These are phyloP conservation scores for Sporormia fimetaria DNA, from an alignment of 495 filamentous ascomycete species.

Conservation along the genomic window DNA sequence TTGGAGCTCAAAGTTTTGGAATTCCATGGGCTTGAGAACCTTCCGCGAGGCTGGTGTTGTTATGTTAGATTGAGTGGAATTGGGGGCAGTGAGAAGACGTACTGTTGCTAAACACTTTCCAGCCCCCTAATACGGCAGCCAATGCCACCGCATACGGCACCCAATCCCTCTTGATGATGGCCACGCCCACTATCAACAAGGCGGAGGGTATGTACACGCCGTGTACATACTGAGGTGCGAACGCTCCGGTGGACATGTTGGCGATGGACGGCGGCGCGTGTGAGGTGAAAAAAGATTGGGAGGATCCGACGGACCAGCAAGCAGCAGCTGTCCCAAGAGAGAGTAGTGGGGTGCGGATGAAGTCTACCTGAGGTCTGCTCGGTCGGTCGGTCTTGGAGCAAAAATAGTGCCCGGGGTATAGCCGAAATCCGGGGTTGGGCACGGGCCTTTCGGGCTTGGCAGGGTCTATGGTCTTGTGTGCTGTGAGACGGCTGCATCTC, in stretches of 20 bases:
- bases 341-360: neutral
- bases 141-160: slow-evolving; percentile 56
- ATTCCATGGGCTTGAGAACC: slow-evolving; percentile 73
- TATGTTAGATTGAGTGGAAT: slow-evolving; percentile 16
- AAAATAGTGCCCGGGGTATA: slow-evolving; percentile 8
- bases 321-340: neutral
- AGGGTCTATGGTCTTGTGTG: no score
- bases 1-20: slow-evolving; percentile 80
- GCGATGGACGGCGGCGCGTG: neutral
- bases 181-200: slow-evolving; percentile 62
- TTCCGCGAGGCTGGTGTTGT: slow-evolving; percentile 58
- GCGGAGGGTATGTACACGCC: slow-evolving; percentile 79
- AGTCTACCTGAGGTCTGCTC: neutral
- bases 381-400: neutral
- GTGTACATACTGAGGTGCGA: slow-evolving; percentile 47
- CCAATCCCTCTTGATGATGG: slow-evolving; percentile 70
- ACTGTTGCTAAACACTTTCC: slow-evolving; percentile 54
- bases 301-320: neutral
- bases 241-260: slow-evolving; percentile 10
- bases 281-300: neutral
- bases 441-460: slow-evolving; percentile 11
- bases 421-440: neutral
- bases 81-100: slow-evolving; percentile 27
- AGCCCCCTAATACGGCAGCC: slow-evolving; percentile 47
- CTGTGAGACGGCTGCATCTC: no score